Conservation (phyloP, 352 stramenopile species). For the Globisporangium mamillatum region DNA sequence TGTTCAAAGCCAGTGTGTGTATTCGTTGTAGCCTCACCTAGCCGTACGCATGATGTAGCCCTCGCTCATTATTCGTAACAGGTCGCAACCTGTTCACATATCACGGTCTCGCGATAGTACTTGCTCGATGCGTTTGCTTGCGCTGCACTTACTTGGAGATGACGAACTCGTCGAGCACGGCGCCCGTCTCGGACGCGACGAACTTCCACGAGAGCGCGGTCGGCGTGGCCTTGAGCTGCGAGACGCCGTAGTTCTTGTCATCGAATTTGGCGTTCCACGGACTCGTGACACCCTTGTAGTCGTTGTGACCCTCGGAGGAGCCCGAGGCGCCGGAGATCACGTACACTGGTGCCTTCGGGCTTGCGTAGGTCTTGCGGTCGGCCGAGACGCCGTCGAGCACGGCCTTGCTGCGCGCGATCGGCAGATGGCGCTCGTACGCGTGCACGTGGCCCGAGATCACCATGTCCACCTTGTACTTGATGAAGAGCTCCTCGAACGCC, state of each 20-base stretch:
- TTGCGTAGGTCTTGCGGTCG: conserved; percentile 53
- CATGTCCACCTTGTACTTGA: conserved; percentile 87
- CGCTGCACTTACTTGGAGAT: background rate
- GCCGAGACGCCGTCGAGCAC: conserved; percentile 45
- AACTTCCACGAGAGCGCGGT: background rate
- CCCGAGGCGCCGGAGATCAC: conserved; percentile 59
- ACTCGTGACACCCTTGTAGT: conserved; percentile 17
- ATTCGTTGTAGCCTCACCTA: too few species aligned
- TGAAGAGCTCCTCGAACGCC: conserved; percentile 80
- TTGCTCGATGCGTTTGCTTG: too few species aligned
- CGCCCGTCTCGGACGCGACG: background rate
- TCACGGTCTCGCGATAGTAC: too few species aligned
- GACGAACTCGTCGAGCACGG: background rate
- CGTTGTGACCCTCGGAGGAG: conserved; percentile 47
- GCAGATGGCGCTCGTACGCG: conserved; percentile 77
- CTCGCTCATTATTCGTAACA: too few species aligned
- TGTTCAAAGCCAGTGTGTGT: too few species aligned
- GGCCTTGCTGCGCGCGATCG: conserved; percentile 42
- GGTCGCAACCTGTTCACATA: too few species aligned
- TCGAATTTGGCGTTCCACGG: conserved; percentile 56
- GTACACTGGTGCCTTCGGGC: conserved; percentile 61
- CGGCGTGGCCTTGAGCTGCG: conserved; percentile 24
- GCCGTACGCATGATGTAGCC: too few species aligned
- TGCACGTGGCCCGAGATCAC: conserved; percentile 85
- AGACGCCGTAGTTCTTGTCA: conserved; percentile 38